Evolutionary conservation across 1,139 yeast genomes (phyloP), one percentile per base, ranked within the genome.

Genomic region (Pichia sp.): DNA sequence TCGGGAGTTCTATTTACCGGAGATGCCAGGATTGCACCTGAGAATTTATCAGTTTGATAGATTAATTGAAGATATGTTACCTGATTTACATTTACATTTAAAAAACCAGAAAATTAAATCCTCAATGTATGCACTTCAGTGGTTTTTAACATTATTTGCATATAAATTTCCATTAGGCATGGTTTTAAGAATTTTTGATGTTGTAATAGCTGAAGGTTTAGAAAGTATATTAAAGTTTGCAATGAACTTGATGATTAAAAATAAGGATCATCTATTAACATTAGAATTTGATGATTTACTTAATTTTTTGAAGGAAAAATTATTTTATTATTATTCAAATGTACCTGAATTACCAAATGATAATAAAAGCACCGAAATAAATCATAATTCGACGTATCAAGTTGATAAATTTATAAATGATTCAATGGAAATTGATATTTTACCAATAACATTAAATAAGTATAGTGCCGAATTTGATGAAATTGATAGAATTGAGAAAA

Each of bases 81-180:
- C 95, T 0, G 72, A 73, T 6, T 73, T 92, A 45, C 81, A 82
- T 64, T 76, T 79, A 49, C 97, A 92, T 68, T 70, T 92, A 60
- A 75, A 78, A 30, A 80, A 87, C 54, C 92, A 88, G 64, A 97
- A 97, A 4, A 81, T 92, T 28, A 78, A 83, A 53, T 83, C 95
- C 1, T 83, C 92, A 28, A 90, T 90, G 97, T 92, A 87, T 70
- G 97, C 96, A 0, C 79, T 92, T 1, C 97, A 92, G 66, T 92
- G 97, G 97, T 89, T 92, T 62, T 73, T 89, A 58, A 92, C 98
- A 0, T 76, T 92, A 57, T 92, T 92, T 69, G 96, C 96, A 11
- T 92, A 92, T 70, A 86, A 86, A 62, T 87, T 90, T 66, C 97
- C 98, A 11, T 69, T 87, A 46, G 85, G 81, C 49, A 82, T 88